A percentile compares a stretch with the other conserved stretches of the same genome.
Conservation (phyloP, 2,329 filamentous ascomycete genomes). For the Colletotrichum chlorophyti region DNA sequence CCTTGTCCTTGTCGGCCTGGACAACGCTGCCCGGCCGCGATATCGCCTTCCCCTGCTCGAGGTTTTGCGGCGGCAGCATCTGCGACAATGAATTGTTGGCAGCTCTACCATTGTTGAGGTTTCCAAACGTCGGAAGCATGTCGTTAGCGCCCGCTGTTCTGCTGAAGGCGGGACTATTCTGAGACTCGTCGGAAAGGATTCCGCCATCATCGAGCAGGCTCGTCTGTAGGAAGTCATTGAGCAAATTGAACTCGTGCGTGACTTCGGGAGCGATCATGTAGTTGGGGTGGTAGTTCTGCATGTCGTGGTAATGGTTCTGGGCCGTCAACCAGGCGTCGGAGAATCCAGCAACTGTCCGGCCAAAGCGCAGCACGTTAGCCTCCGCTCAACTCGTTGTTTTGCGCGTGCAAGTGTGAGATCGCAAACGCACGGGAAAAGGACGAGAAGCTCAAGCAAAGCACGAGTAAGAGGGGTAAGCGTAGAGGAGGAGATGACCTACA, state of each 20-base stretch:
- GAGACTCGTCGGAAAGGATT: constrained; percentile 71
- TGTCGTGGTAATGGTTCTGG: constrained; percentile 89
- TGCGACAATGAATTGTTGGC: constrained; percentile 32
- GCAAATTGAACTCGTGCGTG: constrained; percentile 93
- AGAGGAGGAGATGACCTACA: constrained; percentile 63
- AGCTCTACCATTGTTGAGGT: constrained; percentile 40
- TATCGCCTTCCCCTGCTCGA: constrained; percentile 59
- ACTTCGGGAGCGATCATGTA: constrained; percentile 95
- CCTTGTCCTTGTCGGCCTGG: constrained; percentile 75
- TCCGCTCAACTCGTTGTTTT: too few relatives aligned
- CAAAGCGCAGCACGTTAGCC: constrained; percentile 11
- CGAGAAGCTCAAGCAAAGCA: constrained; percentile 3
- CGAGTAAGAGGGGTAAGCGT: constrained; percentile 16
- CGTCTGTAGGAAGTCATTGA: constrained; percentile 95
- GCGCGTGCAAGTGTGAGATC: too few relatives aligned
- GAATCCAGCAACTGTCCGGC: constrained; percentile 73
- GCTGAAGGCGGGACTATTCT: constrained; percentile 52
- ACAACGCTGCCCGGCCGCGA: constrained; percentile 67
- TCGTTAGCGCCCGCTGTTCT: constrained; percentile 51
- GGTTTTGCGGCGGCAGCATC: constrained; percentile 55
- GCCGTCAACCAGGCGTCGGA: constrained; percentile 80
- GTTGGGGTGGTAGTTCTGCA: constrained; percentile 91
- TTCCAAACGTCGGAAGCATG: constrained; percentile 56
- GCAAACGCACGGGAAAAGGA: constrained; percentile 28
- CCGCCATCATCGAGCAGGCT: constrained; percentile 86